Evolutionary conservation across 805 yeast genomes (phyloP), one percentile per base, ranked within the genome.

Genomic region (Starmerella kuoi): DNA sequence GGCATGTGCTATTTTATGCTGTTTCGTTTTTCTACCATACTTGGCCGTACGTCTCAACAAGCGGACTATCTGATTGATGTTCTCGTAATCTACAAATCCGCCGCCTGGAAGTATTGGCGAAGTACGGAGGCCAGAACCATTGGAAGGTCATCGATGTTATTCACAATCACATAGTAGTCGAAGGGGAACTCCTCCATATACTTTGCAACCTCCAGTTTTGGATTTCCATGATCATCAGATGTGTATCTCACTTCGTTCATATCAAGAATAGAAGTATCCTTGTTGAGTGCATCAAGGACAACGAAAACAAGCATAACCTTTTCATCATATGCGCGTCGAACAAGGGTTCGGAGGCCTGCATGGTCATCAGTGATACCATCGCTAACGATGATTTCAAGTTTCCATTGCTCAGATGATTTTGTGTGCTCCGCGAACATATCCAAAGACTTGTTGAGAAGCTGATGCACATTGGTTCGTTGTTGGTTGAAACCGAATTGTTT

Each of bases 311-410:
- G 67, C 95, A 93, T 86, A 47, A 91, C 79, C 55, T 78, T 79
- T 52, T 84, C 83, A 54, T 91, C 97, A 53, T 94, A 72, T 1
- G 97, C 97, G 50, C 74, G 74, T 54, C 98, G 77, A 3, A 88
- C 96, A 52, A 91, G 69, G 49, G 88, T 70, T 50, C 81, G 77
- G 38, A 91, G 68, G 0, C 80, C 75, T 24, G 72, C 86, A 60
- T 91, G 98, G 60, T 87, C 93, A 61, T 91, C 99, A 58, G 96
- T 86, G 37, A 91, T 84, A 63, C 99, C 99, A 65, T 91, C 99
- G 1, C 95, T 85, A 25, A 91, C 70, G 46, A 91, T 80, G 43
- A 91, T 85, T 60, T 93, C 85, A 50, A 91, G 68, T 62, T 85
- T 95, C 95, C 97, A 91, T 58, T 84, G 69, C 11, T 66, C 61